Evolutionary conservation across 2,329 filamentous ascomycete species (phyloP), one percentile per base, ranked within the genome.

Genomic region (Neofusicoccum laricinum): DNA sequence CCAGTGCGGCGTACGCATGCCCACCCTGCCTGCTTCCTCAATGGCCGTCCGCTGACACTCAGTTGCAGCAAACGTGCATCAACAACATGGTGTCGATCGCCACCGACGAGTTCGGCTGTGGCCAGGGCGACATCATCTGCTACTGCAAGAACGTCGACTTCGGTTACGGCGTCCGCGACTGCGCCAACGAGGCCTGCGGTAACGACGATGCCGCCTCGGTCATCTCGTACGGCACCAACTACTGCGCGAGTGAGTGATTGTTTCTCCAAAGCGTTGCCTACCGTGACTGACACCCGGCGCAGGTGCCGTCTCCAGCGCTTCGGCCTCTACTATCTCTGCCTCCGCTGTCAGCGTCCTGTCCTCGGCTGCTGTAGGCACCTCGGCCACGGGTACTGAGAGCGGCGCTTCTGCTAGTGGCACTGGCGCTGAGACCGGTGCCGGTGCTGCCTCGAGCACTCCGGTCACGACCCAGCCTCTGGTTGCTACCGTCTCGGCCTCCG

Each of bases 111-210:
- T 79, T 82, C 67, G 77, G 76, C 64, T 83, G 81, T 70, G 21
- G 67, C 15, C 17, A 65, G 12, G 71, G 71, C 14, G 79, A 82
- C 67, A 66, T 72, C 38, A 63, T 65, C 61, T 83, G 81, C 75
- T 77, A 80, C 65, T 83, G 81, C 76, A 68, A 66, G n/a, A 74
- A 80, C 63, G 66, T 65, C 40, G 71, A 80, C 74, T 83, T 81
- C 67, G 75, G 73, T 64, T 81, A 78, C 64, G 81, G 81, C 66
- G 72, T 83, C 57, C 79, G 80, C 65, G 81, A 83, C 69, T 83
- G 81, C 73, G 73, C 79, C 64, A 76, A 71, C 64, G 72, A 78
- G 68, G 77, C 77, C 38, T 82, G 81, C 68, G n/a, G 55, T 17
- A 55, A 65, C 55, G 66, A 64, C 1, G 68, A 74, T 40, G 71